Percentiles rank a stretch among this genome's conserved stretches.
These are phyloP conservation scores for Peronospora tabacina DNA, from an alignment of 352 stramenopile species.

Conservation along the genomic window DNA sequence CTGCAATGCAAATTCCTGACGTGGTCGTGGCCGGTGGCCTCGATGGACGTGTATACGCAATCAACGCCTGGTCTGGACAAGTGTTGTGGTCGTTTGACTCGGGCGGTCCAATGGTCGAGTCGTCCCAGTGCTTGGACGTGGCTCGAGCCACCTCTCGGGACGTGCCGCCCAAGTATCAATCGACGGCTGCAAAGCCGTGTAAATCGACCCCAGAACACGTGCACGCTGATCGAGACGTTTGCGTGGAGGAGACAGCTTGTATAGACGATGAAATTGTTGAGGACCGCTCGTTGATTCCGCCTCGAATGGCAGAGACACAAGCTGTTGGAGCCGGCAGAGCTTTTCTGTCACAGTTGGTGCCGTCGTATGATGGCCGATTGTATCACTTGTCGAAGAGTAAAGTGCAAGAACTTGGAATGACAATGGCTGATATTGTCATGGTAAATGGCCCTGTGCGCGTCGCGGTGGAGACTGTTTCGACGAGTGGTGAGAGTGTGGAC, in stretches of 20 bases:
- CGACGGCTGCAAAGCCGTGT: neutral
- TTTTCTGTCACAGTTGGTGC: slow-evolving; percentile 54
- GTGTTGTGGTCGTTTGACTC: slow-evolving; percentile 80
- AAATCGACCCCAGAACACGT: slow-evolving; percentile 10
- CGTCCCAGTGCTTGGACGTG: slow-evolving; percentile 33
- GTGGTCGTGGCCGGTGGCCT: slow-evolving; percentile 64
- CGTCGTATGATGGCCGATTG: slow-evolving; percentile 68
- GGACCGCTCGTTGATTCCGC: slow-evolving; percentile 27
- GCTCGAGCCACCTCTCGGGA: slow-evolving; percentile 6
- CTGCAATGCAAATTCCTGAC: slow-evolving; percentile 24
- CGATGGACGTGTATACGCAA: slow-evolving; percentile 65
- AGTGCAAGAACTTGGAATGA: slow-evolving; percentile 67
- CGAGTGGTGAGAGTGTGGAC: slow-evolving; percentile 1
- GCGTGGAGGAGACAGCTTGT: slow-evolving; percentile 7
- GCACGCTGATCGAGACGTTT: slow-evolving; percentile 27
- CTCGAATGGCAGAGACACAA: slow-evolving; percentile 15
- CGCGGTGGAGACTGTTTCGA: slow-evolving; percentile 13
- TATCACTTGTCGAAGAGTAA: slow-evolving; percentile 60
- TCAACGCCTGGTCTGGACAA: slow-evolving; percentile 74
- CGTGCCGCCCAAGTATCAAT: slow-evolving; percentile 13
- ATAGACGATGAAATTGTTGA: slow-evolving; percentile 9
- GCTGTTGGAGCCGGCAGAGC: slow-evolving; percentile 27
- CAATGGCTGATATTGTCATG: slow-evolving; percentile 69
- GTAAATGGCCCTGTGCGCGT: slow-evolving; percentile 63
- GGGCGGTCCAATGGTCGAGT: slow-evolving; percentile 73